Evolutionary conservation across 2,329 filamentous ascomycete species (phyloP).

Genomic region (Dactylellina sp.): DNA sequence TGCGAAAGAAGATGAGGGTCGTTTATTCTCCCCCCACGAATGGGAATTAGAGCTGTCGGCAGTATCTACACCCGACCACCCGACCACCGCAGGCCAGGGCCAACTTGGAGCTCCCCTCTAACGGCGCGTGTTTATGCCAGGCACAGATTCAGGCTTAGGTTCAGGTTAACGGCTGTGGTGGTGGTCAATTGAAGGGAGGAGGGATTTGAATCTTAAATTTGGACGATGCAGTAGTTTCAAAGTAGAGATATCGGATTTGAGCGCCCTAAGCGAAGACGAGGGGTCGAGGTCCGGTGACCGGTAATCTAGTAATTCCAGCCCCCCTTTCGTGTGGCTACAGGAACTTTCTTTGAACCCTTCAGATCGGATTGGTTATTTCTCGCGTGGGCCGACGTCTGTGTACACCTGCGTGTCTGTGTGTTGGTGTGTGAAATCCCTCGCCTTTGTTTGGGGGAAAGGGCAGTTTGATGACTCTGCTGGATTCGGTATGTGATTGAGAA

Average conservation of each 20-base stretch:
- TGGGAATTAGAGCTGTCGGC: slow-evolving; percentile 42
- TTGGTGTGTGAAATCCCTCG: slow-evolving; percentile 25
- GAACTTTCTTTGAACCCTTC: too few relatives aligned
- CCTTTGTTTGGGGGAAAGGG: too few relatives aligned
- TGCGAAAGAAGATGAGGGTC: background rate
- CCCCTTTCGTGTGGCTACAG: slow-evolving; percentile 19
- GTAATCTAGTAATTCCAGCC: slow-evolving; percentile 16
- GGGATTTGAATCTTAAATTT: slow-evolving; percentile 16
- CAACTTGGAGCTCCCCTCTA: slow-evolving; percentile 32
- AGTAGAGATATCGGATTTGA: slow-evolving; percentile 52
- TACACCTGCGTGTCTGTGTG: slow-evolving; percentile 1
- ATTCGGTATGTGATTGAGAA: slow-evolving; percentile 57
- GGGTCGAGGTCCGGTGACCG: slow-evolving; percentile 45
- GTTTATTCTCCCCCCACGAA: slow-evolving; percentile 46
- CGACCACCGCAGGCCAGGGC: slow-evolving; percentile 21
- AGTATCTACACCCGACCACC: slow-evolving; percentile 43
- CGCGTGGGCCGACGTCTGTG: too few relatives aligned
- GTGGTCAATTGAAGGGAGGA: slow-evolving; percentile 16
- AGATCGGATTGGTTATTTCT: too few relatives aligned
- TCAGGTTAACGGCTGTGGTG: slow-evolving; percentile 5
- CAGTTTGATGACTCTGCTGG: slow-evolving; percentile 30
- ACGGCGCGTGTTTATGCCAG: too few relatives aligned
- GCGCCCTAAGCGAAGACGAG: slow-evolving; percentile 47
- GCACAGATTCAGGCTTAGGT: too few relatives aligned
- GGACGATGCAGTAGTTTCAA: too few relatives aligned